Percentiles rank a stretch among this genome's conserved stretches.
Conservation (phyloP, 371 early-diverging fungal species). For the Mucor piriformis region DNA sequence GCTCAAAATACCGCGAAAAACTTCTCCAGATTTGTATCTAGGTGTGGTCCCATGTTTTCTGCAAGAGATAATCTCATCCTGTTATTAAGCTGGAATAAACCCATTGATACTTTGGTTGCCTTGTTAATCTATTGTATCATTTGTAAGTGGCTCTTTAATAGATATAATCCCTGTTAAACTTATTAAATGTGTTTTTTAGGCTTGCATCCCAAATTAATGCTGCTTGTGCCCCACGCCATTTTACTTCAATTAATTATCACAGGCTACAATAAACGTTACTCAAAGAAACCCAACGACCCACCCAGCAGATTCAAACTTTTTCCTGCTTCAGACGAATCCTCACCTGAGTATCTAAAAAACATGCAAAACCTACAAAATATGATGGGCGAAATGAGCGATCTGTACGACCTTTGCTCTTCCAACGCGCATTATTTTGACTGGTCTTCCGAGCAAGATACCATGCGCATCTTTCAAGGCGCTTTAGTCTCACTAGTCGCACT, state of each 20-base stretch:
- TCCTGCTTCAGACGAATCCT: conserved; percentile 38
- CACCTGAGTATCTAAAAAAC: conserved; percentile 49
- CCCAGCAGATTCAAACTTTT: conserved; percentile 12
- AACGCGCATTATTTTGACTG: conserved; percentile 41
- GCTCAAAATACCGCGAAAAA: conserved; percentile 50
- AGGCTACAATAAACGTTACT: conserved; percentile 19
- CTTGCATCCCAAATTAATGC: conserved; percentile 37
- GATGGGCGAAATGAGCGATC: conserved; percentile 51
- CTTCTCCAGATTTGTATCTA: conserved; percentile 47
- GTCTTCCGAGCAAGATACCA: conserved; percentile 39
- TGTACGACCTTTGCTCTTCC: conserved; percentile 34
- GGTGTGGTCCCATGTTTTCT: conserved; percentile 50
- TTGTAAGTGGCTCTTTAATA: conserved; percentile 31
- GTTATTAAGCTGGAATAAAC: conserved; percentile 52
- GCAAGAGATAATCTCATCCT: conserved; percentile 43
- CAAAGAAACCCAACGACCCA: background rate
- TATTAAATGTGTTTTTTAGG: conserved; percentile 19
- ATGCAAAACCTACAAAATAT: conserved; percentile 54
- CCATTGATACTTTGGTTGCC: conserved; percentile 41
- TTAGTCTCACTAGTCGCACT: conserved; percentile 23
- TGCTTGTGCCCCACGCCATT: conserved; percentile 40
- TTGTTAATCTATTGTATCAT: conserved; percentile 39
- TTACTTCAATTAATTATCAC: conserved; percentile 30
- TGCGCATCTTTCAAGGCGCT: conserved; percentile 36
- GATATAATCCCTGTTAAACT: background rate